Conservation (phyloP, 495 filamentous ascomycete species). For the Penicillium manginii region DNA sequence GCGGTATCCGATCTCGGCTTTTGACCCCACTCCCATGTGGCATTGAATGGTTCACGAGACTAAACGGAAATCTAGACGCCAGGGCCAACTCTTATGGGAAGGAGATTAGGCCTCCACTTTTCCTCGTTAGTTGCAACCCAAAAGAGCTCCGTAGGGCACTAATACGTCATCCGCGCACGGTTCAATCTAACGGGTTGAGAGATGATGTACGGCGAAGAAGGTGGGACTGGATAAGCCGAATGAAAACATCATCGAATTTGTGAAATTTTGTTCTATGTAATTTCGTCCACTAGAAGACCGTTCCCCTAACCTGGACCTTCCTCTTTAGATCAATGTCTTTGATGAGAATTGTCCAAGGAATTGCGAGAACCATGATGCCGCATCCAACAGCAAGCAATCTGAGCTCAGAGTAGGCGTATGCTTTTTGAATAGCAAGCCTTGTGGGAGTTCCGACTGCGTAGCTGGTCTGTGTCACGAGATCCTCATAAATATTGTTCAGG, state of each 20-base stretch:
- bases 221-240: neutral
- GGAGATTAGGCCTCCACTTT: neutral
- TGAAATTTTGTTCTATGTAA: neutral
- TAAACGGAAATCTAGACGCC: conserved; percentile 4
- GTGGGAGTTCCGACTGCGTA: conserved; percentile 52
- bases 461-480: conserved; percentile 48
- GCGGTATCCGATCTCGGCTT: conserved; percentile 9
- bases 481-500: conserved; percentile 52
- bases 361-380: conserved; percentile 46
- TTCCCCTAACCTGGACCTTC: conserved; percentile 37
- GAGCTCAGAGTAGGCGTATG: conserved; percentile 58
- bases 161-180: neutral
- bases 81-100: neutral
- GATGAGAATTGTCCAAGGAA: conserved; percentile 49
- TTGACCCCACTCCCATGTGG: conserved; percentile 5
- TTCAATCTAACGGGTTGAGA: neutral
- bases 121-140: neutral
- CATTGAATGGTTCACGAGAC: neutral
- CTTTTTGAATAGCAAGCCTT: conserved; percentile 52
- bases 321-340: conserved; percentile 57
- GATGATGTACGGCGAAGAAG: neutral
- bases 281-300: conserved; percentile 9
- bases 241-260: neutral
- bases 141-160: neutral
- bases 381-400: conserved; percentile 52